Evolutionary conservation across 1,284 basidiomycete species (phyloP), one percentile per base, ranked within the genome.

Genomic region (Fomes fomentarius): DNA sequence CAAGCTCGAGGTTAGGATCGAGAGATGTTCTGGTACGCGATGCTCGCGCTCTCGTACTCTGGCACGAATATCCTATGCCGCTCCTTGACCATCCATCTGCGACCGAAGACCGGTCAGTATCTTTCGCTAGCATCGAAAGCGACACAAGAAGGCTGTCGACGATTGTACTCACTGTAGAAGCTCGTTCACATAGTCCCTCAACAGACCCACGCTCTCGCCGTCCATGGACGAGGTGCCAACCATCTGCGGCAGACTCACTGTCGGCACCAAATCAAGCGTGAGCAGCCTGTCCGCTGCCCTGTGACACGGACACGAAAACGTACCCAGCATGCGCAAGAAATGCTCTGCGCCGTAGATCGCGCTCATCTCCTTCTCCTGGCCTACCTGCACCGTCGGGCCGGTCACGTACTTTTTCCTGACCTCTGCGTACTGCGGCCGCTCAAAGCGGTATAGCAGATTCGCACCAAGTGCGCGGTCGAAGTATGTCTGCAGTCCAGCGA

Each of bases 261-360:
- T 68, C 1, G 22, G 14, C n/a, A 24, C 3, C 21, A n/a, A n/a
- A n/a, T n/a, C n/a, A n/a, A n/a, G n/a, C 9, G 24, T 46, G 26
- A 38, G 43, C 44, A 39, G 24, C 14, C 17, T 22, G 24, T 7
- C n/a, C 31, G 28, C n/a, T 10, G 1, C 37, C 35, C 33, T n/a
- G n/a, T n/a, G n/a, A n/a, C n/a, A n/a, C n/a, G 12, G 38, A 11
- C 10, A 25, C 26, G 22, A 12, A 21, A 37, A 78, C 86, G 57
- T 62, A 97, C 95, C 96, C 60, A 99, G 81, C 80, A 99, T 87
- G 47, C 96, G 78, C 55, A 98, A 70, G 14, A 99, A 70, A 71
- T 99, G 96, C 69, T 99, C 96, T 4, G 93, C 94, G 0, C 96
- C 97, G 66, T 99, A 99, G 17, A 98, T 82, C 49, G 84, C 78